phyloP scores from a whole-genome alignment of 305 asterid species.

The Fraxinus velutina region DNA sequence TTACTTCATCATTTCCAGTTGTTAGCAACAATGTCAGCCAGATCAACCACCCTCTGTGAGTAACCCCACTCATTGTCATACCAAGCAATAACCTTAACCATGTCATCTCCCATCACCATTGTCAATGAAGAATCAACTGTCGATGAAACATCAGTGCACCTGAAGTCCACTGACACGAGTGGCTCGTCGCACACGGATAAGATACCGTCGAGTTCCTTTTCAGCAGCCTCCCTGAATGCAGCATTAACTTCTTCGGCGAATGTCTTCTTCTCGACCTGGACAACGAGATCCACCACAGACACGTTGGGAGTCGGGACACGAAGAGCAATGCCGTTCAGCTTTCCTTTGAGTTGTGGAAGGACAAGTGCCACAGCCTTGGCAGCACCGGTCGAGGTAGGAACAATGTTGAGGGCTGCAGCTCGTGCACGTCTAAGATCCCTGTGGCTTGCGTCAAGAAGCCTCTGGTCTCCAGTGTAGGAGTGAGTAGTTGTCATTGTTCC shows the following conservation, averaged over 20 bases:
- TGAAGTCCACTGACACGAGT: slow-evolving; percentile 80
- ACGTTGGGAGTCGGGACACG: slow-evolving; percentile 95
- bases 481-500: slow-evolving; percentile 99
- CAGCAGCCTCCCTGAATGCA: slow-evolving; percentile 76
- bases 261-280: slow-evolving; percentile 91
- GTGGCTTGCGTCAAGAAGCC: slow-evolving; percentile 97
- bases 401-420: slow-evolving; percentile 92
- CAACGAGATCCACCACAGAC: slow-evolving; percentile 84
- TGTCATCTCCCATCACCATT: slow-evolving; percentile 98
- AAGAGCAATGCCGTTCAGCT: slow-evolving; percentile 92
- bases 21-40: slow-evolving; percentile 89
- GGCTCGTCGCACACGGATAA: slow-evolving; percentile 83
- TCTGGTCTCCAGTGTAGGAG: slow-evolving; percentile 96
- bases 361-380: slow-evolving; percentile 93
- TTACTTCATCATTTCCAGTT: slow-evolving; percentile 59
- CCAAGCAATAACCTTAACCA: slow-evolving; percentile 99
- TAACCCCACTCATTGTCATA: slow-evolving; percentile 95
- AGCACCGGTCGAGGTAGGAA: slow-evolving; percentile 90
- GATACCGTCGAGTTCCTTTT: slow-evolving; percentile 68
- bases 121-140: slow-evolving; percentile 76
- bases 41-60: slow-evolving; percentile 98
- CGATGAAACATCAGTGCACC: slow-evolving; percentile 85
- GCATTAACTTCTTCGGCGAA: slow-evolving; percentile 93
- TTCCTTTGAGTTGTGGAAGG: slow-evolving; percentile 85
- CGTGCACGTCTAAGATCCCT: slow-evolving; percentile 89